These are phyloP conservation scores for Phyllosticta citriasiana DNA, from an alignment of 2,329 filamentous ascomycete genomes.

Conservation along the genomic window DNA sequence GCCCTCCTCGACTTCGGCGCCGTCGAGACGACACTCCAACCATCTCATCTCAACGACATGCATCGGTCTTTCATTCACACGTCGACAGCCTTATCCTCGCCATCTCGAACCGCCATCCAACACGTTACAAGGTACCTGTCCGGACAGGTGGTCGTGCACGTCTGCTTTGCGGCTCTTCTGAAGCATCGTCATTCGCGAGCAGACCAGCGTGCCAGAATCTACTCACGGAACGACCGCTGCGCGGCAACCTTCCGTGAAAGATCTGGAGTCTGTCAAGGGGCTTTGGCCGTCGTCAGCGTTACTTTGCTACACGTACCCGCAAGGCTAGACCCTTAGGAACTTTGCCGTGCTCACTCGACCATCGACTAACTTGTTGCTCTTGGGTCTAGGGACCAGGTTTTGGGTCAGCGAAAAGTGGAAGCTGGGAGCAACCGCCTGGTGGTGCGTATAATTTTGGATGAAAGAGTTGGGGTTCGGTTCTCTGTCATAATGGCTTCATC, in stretches of 20 bases:
- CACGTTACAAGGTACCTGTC: background rate
- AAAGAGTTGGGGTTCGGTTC: background rate
- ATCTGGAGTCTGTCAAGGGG: conserved; percentile 3
- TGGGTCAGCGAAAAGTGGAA: background rate
- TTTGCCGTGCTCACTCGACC: background rate
- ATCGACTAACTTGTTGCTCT: background rate
- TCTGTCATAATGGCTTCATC: background rate
- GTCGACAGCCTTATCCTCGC: background rate
- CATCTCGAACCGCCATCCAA: background rate
- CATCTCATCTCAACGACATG: too few species aligned
- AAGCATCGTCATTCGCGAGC: background rate
- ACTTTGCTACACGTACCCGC: background rate
- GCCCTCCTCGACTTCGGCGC: too few species aligned
- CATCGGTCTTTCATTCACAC: too few species aligned
- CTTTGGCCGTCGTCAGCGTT: conserved; percentile 1
- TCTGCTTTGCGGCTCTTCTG: background rate
- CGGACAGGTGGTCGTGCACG: background rate
- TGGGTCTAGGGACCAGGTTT: background rate
- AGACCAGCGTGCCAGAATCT: background rate
- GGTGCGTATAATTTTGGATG: background rate
- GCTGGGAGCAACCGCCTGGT: background rate
- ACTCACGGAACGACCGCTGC: background rate
- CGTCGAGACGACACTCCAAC: too few species aligned
- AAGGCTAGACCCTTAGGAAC: background rate
- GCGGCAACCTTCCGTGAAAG: conserved; percentile 3